Evolutionary conservation across 345 rosid species (phyloP), one percentile per base, ranked within the genome.

Genomic region (Microcos paniculata): DNA sequence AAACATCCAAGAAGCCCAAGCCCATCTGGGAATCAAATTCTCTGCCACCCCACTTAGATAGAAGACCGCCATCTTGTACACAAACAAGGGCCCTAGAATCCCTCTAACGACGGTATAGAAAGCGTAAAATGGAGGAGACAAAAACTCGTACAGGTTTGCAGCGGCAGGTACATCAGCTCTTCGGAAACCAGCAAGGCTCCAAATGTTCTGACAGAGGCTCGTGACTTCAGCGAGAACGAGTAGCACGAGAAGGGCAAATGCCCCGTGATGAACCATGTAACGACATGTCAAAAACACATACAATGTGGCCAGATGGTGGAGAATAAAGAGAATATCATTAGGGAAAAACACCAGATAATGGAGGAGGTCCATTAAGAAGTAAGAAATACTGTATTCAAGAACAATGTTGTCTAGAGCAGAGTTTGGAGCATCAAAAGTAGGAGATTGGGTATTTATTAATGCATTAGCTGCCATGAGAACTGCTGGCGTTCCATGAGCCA

Each of bases 261-360:
- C 93, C 14, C 99, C 98, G 2, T 72, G 80, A 16, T 62, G 79
- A 16, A 92, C 91, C 13, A 82, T 19, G 80, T 78, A 92, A 1
- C 91, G 87, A 80, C 96, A 93, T 49, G 97, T 90, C 35, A 79
- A 77, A 57, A 90, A 62, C 12, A 95, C 98, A 74, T 87, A 92
- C 1, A 95, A 79, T 1, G 99, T 91, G 1, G 91, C 96, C 1
- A 88, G n/a, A 66, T 95, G 99, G 82, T 93, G 99, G 84, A 90
- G 81, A 58, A 93, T 89, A 89, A 95, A 91, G 86, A 95, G 87
- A 19, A 68, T 16, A 51, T 93, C 96, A 40, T 26, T 67, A 6
- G 94, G 99, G 83, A 79, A 58, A 84, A 91, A 90, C 53, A 87
- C 40, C 1, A 90, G 28, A 86, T 90, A 91, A 78, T 95, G 99